These are phyloP conservation scores for Eutrema japonicum DNA, from an alignment of 345 rosid species.

Conservation along the genomic window DNA sequence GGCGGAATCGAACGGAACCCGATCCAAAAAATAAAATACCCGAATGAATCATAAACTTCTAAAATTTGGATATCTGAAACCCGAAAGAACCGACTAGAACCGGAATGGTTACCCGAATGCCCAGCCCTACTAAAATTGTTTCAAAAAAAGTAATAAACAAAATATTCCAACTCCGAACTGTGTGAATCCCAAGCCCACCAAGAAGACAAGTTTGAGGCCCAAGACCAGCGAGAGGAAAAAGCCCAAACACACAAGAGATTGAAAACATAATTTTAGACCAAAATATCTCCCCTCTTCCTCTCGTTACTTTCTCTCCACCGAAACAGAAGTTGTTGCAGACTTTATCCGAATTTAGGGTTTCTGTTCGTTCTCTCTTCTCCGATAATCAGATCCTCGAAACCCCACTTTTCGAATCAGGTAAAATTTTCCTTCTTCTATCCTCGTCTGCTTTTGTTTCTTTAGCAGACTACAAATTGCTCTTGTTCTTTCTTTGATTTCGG, in stretches of 20 bases:
- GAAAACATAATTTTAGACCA: not conserved
- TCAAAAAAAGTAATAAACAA: too few relatives aligned
- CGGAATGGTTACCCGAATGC: too few relatives aligned
- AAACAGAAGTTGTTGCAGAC: conserved; percentile 32
- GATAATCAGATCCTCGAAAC: conserved; percentile 38
- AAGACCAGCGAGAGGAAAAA: not conserved
- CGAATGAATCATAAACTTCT: too few relatives aligned
- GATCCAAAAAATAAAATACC: too few relatives aligned
- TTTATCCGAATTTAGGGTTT: conserved; percentile 44
- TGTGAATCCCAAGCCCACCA: not conserved
- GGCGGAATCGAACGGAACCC: too few relatives aligned
- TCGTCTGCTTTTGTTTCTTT: not conserved
- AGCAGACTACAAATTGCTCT: not conserved
- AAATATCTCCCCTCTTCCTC: conserved; percentile 12
- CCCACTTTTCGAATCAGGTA: conserved; percentile 38
- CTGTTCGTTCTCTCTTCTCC: conserved; percentile 14
- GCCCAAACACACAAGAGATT: not conserved
- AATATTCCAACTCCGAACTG: too few relatives aligned
- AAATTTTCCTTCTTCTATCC: not conserved
- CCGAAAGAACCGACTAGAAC: too few relatives aligned
- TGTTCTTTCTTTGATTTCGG: conserved; percentile 4
- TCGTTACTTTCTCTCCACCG: conserved; percentile 22
- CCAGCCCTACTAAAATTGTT: too few relatives aligned
- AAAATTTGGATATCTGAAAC: too few relatives aligned
- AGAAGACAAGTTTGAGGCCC: not conserved